These are phyloP conservation scores for Anisogramma anomala DNA, from an alignment of 2,329 filamentous ascomycete species.

Conservation along the genomic window DNA sequence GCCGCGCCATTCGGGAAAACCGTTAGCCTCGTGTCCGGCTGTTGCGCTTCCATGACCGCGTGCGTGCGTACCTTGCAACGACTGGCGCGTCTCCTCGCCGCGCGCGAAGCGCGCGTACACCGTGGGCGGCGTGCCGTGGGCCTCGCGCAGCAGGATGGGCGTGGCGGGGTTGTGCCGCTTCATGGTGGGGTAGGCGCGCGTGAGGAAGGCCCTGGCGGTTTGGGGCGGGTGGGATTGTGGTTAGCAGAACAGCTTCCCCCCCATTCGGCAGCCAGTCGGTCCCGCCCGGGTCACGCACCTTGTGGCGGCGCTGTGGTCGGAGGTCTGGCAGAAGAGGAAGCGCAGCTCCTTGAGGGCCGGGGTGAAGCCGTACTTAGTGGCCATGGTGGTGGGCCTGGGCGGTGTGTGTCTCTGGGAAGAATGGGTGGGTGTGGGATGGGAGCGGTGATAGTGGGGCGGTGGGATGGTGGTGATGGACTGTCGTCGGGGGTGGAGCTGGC, in stretches of 20 bases:
- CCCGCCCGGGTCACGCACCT: no score
- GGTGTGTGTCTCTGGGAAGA: neutral
- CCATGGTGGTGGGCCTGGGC: slow-evolving; percentile 56
- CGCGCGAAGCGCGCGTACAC: slow-evolving; percentile 79
- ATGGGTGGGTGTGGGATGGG: no score
- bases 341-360: slow-evolving; percentile 87
- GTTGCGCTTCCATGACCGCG: neutral
- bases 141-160: slow-evolving; percentile 92
- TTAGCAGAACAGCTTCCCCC: neutral
- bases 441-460: neutral
- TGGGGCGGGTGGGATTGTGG: neutral
- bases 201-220: slow-evolving; percentile 65
- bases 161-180: slow-evolving; percentile 96
- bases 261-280: no score
- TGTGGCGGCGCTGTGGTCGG: slow-evolving; percentile 76
- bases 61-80: slow-evolving; percentile 35
- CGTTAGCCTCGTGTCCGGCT: slow-evolving; percentile 7
- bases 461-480: slow-evolving; percentile 8
- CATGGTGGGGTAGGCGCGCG: slow-evolving; percentile 90
- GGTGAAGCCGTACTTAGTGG: slow-evolving; percentile 83
- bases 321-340: slow-evolving; percentile 94
- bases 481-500: no score
- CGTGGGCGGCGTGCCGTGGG: slow-evolving; percentile 68
- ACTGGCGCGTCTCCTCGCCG: slow-evolving; percentile 45
- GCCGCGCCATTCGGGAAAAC: no score